Evolutionary conservation across 2,329 filamentous ascomycete genomes (phyloP).

Genomic region (Xenosphaeropsis pyriputrescens): DNA sequence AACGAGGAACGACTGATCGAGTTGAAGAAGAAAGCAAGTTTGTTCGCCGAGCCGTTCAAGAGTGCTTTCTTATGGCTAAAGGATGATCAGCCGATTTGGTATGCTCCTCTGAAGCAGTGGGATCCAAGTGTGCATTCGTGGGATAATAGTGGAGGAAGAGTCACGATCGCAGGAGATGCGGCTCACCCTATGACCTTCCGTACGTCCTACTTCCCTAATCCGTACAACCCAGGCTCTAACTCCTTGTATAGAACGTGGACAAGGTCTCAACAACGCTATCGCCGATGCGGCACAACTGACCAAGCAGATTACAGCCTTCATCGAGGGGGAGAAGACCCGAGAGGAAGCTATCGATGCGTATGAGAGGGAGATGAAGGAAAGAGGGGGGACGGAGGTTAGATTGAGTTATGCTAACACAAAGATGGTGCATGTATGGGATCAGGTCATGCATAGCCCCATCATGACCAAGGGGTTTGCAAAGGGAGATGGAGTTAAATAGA

Average conservation of each 20-base stretch:
- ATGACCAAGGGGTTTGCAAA: constrained; percentile 8
- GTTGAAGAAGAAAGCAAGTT: constrained; percentile 21
- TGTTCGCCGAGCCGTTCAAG: constrained; percentile 28
- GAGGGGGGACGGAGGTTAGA: constrained; percentile 27
- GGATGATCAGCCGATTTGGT: constrained; percentile 17
- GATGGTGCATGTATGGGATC: constrained; percentile 28
- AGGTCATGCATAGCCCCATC: constrained; percentile 17
- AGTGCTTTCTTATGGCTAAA: constrained; percentile 21
- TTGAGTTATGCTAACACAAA: constrained; percentile 25
- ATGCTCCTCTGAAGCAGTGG: constrained; percentile 16
- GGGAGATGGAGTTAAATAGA: background rate
- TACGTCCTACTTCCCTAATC: constrained; percentile 7
- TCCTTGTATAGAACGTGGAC: constrained; percentile 26
- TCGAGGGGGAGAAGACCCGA: constrained; percentile 5
- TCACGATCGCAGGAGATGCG: constrained; percentile 19
- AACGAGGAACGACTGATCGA: constrained; percentile 22
- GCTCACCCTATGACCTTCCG: constrained; percentile 22
- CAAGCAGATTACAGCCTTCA: constrained; percentile 1
- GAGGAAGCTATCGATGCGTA: constrained; percentile 21
- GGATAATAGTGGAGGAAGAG: constrained; percentile 17
- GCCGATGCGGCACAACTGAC: constrained; percentile 25
- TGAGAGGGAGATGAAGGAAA: constrained; percentile 28
- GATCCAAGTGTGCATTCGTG: constrained; percentile 18
- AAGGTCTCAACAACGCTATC: constrained; percentile 31
- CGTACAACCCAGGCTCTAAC: constrained; percentile 1